Base-by-base conservation (phyloP, 352 stramenopile species). In the Thalassiosira hispida region DNA sequence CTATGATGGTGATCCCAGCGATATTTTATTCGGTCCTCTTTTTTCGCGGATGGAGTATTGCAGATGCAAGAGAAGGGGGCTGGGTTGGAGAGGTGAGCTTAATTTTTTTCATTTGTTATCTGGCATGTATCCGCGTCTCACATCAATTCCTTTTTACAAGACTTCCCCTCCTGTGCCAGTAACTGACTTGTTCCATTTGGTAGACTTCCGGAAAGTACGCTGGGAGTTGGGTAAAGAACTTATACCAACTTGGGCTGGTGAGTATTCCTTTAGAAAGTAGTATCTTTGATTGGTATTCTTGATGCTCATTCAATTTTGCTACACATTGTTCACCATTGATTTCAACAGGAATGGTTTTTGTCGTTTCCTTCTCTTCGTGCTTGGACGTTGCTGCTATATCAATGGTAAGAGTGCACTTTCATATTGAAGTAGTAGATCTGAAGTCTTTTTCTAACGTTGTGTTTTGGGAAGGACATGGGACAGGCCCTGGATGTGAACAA, bases 301-400 rank as follows among this genome's bases (percentile, higher is more conserved):
- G 27, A 96, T 6, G 82, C 90, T 6, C 93, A 90, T 29, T 87
- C 20, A 61, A 5, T 5, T 11, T 47, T 56, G 22, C n/a, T 53
- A 18, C 25, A 18, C 33, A 51, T 29, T 16, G 44, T 57, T 56
- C 12, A 51, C 95, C 69, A 42, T 96, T n/a, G 95, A 89, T 23
- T 44, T 33, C 52, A 2, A 31, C 59, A 82, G 73, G 73, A 40
- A 98, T 98, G 96, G 95, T 98, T 23, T 94, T 98, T 72, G 96
- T 98, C 33, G 96, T 98, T 51, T 94, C 94, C 14, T 98, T 98
- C 88, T 95, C 93, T 18, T 96, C 93, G 25, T 97, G 93, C 49
- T 83, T 98, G 11, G 96, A 98, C 85, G 97, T 98, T 22, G 96
- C 96, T 12, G 96, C 96, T 18, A 98, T 98, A 71, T 92, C 92